Conservation (phyloP, 495 filamentous ascomycete genomes). For the Pyrenula aspistea region DNA sequence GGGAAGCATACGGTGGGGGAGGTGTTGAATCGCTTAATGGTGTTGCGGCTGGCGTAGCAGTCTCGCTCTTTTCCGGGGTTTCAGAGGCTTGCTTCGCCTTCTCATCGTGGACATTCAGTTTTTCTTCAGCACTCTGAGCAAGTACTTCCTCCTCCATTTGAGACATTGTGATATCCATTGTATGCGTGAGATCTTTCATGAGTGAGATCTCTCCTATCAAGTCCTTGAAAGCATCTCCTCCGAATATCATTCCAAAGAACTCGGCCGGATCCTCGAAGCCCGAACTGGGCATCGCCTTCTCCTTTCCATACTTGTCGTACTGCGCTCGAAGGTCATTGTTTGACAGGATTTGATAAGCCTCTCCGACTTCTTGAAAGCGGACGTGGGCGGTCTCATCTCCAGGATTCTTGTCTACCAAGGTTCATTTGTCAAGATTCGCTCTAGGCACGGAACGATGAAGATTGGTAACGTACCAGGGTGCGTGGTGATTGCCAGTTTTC, state of each 20-base stretch:
- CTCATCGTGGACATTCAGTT: conserved; percentile 32
- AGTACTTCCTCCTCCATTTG: conserved; percentile 53
- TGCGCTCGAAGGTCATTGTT: conserved; percentile 72
- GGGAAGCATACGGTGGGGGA: conserved; percentile 11
- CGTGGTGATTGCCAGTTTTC: conserved; percentile 79
- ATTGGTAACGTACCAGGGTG: conserved; percentile 45
- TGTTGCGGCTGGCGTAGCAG: conserved; percentile 13
- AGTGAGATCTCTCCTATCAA: conserved; percentile 85
- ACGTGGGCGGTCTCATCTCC: conserved; percentile 88
- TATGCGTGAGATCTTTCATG: conserved; percentile 82
- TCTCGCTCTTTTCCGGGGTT: conserved; percentile 13
- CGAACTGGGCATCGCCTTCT: conserved; percentile 70
- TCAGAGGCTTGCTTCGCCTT: conserved; percentile 22
- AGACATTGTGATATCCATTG: conserved; percentile 81
- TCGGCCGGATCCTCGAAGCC: conserved; percentile 95
- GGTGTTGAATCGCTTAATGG: conserved; percentile 11
- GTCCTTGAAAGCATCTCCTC: conserved; percentile 88
- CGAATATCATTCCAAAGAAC: conserved; percentile 98
- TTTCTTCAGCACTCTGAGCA: conserved; percentile 35
- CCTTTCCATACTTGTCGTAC: conserved; percentile 96
- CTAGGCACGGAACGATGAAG: not conserved
- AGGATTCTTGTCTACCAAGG: conserved; percentile 98
- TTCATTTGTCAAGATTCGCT: too few relatives aligned
- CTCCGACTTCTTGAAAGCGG: conserved; percentile 91
- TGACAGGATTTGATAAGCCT: conserved; percentile 95